Evolutionary conservation across 108 stramenopile genomes (phyloP).

Genomic region (Stephanodiscus minutulus): DNA sequence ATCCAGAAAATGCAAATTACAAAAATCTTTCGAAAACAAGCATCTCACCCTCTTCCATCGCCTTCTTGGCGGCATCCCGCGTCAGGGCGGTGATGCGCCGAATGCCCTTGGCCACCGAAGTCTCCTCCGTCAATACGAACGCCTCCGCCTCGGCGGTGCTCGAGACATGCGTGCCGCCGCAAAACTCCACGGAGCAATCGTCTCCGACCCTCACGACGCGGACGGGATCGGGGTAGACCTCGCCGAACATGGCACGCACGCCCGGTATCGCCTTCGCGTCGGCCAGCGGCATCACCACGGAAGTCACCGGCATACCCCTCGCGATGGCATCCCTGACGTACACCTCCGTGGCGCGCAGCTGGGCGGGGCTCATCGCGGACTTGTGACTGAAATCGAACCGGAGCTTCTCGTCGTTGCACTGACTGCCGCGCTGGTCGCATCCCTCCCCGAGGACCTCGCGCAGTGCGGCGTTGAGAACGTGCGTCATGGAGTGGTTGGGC

Average conservation of each 20-base stretch:
- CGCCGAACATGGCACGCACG: conserved; percentile 97
- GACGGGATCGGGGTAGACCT: conserved; percentile 99
- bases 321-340: conserved; percentile 82
- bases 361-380: conserved; percentile 79
- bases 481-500: conserved; percentile 99
- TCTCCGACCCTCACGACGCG: conserved; percentile 92
- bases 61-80: conserved; percentile 58
- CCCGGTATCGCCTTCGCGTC: conserved; percentile 90
- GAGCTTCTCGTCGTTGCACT: conserved; percentile 94
- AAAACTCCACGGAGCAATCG: conserved; percentile 90
- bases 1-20: background rate
- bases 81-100: conserved; percentile 84
- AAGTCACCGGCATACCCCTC: conserved; percentile 66
- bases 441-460: conserved; percentile 85
- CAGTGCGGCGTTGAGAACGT: conserved; percentile 97
- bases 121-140: conserved; percentile 83
- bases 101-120: conserved; percentile 87
- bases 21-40: background rate
- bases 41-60: conserved; percentile 60
- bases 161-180: conserved; percentile 84
- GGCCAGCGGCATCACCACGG: conserved; percentile 68
- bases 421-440: conserved; percentile 88
- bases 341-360: conserved; percentile 85
- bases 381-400: conserved; percentile 97
- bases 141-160: conserved; percentile 83